Evolutionary conservation across 352 stramenopile species (phyloP), one percentile per base, ranked within the genome.

Genomic region (Phytophthora fragariae): DNA sequence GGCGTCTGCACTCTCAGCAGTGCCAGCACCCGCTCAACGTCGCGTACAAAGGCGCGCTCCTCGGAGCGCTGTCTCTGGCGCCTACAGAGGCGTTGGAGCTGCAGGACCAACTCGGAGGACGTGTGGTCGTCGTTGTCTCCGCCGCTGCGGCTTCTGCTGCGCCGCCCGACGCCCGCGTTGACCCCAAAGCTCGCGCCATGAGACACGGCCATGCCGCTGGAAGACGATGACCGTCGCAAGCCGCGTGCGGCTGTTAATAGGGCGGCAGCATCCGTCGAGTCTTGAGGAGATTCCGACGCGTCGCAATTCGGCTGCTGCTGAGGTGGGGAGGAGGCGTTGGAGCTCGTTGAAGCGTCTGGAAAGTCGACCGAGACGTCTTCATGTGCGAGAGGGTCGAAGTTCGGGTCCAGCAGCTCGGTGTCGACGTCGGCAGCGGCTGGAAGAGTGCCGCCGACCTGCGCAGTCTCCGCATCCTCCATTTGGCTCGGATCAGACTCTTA

Each of bases 61-160:
- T 95, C 88, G 0, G 79, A 77, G 4, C 85, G 83, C 54, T 84
- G 73, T n/a, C 85, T 85, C 70, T 93, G 85, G 17, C 88, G 80
- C 59, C 81, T 87, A 31, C 79, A 91, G 8, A 95, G 70, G 29
- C 76, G 70, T 62, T 92, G 85, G 7, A 93, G 72, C 52, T 91
- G 85, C 15, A 70, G 59, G 39, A 92, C 83, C 31, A 95, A 72
- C 56, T 93, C 85, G n/a, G 75, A 76, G 15, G 71, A 76, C 49
- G 65, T 63, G 19, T 60, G 64, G 29, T 80, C 65, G 29, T 31
- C 56, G 54, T 79, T 66, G 17, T 81, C 70, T 55, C 70, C 70
- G 31, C 70, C 74, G 19, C 75, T 79, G 46, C 70, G 71, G 24
- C 75, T 79, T 65, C 65, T 62, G 27, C 47, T 74, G 3, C 70